phyloP scores from a whole-genome alignment of 2,329 filamentous ascomycete genomes.

The Cordyceps sp. region DNA sequence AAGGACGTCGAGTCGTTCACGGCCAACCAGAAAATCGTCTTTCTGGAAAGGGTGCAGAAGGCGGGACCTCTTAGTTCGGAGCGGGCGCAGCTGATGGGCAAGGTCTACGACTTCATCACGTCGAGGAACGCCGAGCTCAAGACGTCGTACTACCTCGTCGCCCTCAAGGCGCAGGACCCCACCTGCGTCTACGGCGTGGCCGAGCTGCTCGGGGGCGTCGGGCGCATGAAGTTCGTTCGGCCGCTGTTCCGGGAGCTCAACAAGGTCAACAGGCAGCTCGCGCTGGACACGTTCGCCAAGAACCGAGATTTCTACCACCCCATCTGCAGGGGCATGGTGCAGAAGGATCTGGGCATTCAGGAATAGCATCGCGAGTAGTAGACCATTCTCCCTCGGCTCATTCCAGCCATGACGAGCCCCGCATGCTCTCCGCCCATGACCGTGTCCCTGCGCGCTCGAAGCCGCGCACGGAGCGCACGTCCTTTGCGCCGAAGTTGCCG shows the following conservation, averaged over 20 bases:
- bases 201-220: conserved; percentile 63
- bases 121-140: conserved; percentile 79
- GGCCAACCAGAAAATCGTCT: conserved; percentile 81
- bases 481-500: too few species aligned
- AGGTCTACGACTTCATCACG: conserved; percentile 54
- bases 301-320: conserved; percentile 91
- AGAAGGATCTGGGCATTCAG: conserved; percentile 54
- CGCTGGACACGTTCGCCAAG: conserved; percentile 69
- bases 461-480: too few species aligned
- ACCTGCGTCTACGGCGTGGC: conserved; percentile 55
- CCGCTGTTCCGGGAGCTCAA: conserved; percentile 66
- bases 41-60: conserved; percentile 64
- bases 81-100: conserved; percentile 55
- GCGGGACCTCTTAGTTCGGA: conserved; percentile 43
- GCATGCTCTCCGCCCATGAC: too few species aligned
- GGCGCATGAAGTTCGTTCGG: conserved; percentile 93
- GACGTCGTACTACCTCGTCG: conserved; percentile 63
- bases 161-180: conserved; percentile 55
- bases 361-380: too few species aligned
- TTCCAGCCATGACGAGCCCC: too few species aligned
- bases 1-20: conserved; percentile 59
- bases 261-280: conserved; percentile 56
- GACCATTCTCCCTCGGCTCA: too few species aligned
- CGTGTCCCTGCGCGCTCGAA: too few species aligned
- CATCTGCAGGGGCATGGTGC: conserved; percentile 72